These are phyloP conservation scores for Rosa lucieae DNA, from an alignment of 306 rosid species.

Conservation along the genomic window DNA sequence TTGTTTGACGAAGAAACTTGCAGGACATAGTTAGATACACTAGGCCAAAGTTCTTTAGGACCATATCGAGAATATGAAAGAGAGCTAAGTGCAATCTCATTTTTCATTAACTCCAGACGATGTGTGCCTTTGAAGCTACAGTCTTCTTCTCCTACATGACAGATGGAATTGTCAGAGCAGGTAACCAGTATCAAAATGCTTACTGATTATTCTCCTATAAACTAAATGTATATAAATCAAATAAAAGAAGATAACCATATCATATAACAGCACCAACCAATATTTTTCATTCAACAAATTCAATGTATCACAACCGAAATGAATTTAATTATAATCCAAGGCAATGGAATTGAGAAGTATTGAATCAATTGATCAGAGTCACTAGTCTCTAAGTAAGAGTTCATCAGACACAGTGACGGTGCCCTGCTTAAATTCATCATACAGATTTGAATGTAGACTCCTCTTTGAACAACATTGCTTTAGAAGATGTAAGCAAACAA, in stretches of 20 bases:
- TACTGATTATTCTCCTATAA: not conserved
- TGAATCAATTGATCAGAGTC: not conserved
- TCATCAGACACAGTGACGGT: not conserved
- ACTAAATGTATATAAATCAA: not conserved
- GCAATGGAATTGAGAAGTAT: not conserved
- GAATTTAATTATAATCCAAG: not conserved
- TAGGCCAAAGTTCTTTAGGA: slow-evolving; percentile 76
- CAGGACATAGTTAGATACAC: slow-evolving; percentile 74
- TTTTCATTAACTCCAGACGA: slow-evolving; percentile 56
- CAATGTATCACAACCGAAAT: not conserved
- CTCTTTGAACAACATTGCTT: not conserved
- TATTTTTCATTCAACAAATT: not conserved
- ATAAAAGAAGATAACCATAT: not conserved
- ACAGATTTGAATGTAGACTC: not conserved
- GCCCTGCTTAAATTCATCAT: not conserved
- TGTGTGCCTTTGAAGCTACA: slow-evolving; percentile 75
- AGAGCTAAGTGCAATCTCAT: slow-evolving; percentile 43
- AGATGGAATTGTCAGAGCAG: not conserved
- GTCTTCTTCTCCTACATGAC: slow-evolving; percentile 39
- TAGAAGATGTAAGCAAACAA: not conserved
- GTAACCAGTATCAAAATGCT: not conserved
- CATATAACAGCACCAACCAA: not conserved
- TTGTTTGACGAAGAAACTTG: slow-evolving; percentile 46
- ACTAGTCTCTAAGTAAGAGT: not conserved
- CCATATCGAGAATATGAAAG: slow-evolving; percentile 58